Percentiles rank a stretch among this genome's conserved stretches.
phyloP scores from a whole-genome alignment of 352 stramenopile genomes.

The Saprolegnia parasitica region DNA sequence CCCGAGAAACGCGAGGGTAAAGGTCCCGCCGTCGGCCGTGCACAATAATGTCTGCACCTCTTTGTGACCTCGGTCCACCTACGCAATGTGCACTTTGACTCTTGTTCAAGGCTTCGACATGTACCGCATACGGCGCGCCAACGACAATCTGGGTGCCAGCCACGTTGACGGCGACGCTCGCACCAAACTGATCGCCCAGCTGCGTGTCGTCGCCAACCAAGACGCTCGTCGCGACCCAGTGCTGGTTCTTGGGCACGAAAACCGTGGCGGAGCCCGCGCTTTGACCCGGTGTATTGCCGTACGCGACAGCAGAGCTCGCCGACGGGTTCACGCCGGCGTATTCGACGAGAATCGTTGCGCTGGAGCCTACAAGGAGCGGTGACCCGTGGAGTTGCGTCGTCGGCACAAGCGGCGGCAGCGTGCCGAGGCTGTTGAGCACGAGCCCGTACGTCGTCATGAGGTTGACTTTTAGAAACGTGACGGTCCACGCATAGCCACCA shows the following conservation, averaged over 20 bases:
- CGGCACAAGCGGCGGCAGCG: conserved; percentile 53
- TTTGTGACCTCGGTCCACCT: conserved; percentile 35
- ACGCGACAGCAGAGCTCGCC: neutral
- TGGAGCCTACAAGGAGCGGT: conserved; percentile 19
- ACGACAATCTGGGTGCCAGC: conserved; percentile 45
- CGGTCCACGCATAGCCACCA: conserved; percentile 78
- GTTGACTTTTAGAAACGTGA: conserved; percentile 79
- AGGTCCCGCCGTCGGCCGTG: conserved; percentile 63
- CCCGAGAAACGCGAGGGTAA: conserved; percentile 56
- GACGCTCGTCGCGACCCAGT: conserved; percentile 67
- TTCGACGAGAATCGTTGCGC: conserved; percentile 7
- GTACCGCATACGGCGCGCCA: conserved; percentile 44
- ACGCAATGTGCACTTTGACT: neutral
- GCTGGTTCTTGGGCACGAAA: conserved; percentile 60
- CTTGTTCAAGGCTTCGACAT: neutral
- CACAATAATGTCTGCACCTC: conserved; percentile 70
- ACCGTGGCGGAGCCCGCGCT: conserved; percentile 56
- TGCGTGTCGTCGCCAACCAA: conserved; percentile 56
- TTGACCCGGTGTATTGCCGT: conserved; percentile 36
- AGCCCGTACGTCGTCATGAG: conserved; percentile 67
- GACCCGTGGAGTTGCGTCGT: conserved; percentile 34
- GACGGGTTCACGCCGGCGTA: conserved; percentile 27
- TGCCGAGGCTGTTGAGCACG: conserved; percentile 59
- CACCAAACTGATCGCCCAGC: conserved; percentile 62
- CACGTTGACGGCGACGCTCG: conserved; percentile 54